Conservation (phyloP, 345 rosid species). For the Eutrema heterophyllum region DNA sequence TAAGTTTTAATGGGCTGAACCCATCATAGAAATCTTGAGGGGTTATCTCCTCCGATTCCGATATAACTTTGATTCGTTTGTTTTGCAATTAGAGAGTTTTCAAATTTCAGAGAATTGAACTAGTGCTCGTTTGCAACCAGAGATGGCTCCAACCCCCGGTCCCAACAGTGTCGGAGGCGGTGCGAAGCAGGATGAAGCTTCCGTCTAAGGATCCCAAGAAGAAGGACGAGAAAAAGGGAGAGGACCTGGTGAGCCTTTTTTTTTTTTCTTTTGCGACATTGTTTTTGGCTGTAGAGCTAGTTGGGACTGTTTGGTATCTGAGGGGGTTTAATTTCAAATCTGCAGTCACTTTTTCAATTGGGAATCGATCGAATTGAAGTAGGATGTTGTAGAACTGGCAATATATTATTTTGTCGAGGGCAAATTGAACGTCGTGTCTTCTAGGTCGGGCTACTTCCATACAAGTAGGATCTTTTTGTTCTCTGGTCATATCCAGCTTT, state of each 20-base stretch:
- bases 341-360: neutral
- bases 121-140: neutral
- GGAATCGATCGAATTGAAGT: neutral
- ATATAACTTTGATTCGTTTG: neutral
- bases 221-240: conserved; percentile 89
- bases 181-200: conserved; percentile 46
- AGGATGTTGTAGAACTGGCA: neutral
- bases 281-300: neutral
- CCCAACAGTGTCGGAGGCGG: conserved; percentile 47
- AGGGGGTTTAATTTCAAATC: neutral
- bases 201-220: conserved; percentile 83
- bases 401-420: neutral
- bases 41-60: conserved; percentile 1
- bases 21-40: conserved; percentile 27
- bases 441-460: no score
- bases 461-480: no score
- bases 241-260: conserved; percentile 61
- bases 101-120: no score
- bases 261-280: neutral
- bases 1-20: neutral
- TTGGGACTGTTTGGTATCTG: neutral
- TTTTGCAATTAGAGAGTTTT: neutral
- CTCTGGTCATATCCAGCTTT: no score
- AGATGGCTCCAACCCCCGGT: conserved; percentile 44
- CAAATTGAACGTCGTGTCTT: neutral